Percentiles rank a stretch among this genome's conserved stretches.
phyloP scores from a whole-genome alignment of 257 asterid genomes.

The Ophiorrhiza pumila region DNA sequence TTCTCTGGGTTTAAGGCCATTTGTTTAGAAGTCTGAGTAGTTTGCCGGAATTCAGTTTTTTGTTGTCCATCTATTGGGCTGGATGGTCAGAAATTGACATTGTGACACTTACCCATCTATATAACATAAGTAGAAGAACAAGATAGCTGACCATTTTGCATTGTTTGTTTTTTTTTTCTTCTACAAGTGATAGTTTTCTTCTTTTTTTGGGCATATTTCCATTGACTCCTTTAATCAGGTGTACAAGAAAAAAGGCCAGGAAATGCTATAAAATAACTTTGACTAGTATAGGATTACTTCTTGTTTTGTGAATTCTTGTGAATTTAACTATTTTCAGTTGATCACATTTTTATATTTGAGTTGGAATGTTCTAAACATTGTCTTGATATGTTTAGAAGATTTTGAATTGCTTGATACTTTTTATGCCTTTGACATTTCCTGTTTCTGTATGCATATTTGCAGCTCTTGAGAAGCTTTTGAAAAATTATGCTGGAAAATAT shows the following conservation, averaged over 20 bases:
- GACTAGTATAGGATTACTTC: not conserved
- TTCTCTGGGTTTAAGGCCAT: not conserved
- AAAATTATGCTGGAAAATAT: conserved; percentile 60
- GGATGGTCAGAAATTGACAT: not conserved
- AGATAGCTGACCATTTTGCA: not conserved
- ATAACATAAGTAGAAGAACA: not conserved
- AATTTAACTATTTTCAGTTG: not conserved
- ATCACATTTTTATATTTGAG: not conserved
- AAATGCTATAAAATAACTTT: not conserved
- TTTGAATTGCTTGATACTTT: not conserved
- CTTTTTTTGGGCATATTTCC: not conserved
- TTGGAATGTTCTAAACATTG: not conserved
- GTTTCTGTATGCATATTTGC: conserved; percentile 29
- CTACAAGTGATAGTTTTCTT: not conserved
- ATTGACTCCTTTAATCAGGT: not conserved
- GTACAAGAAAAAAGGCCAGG: not conserved
- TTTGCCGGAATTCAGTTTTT: not conserved
- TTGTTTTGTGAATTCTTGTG: not conserved
- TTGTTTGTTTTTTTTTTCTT: no score
- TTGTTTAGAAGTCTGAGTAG: not conserved
- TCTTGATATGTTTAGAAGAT: not conserved
- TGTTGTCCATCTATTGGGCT: not conserved
- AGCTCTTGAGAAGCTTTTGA: conserved; percentile 74
- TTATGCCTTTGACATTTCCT: conserved; percentile 5
- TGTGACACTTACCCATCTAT: not conserved